Conservation (phyloP, 116 monocot species). For the Phalaenopsis hybrid region DNA sequence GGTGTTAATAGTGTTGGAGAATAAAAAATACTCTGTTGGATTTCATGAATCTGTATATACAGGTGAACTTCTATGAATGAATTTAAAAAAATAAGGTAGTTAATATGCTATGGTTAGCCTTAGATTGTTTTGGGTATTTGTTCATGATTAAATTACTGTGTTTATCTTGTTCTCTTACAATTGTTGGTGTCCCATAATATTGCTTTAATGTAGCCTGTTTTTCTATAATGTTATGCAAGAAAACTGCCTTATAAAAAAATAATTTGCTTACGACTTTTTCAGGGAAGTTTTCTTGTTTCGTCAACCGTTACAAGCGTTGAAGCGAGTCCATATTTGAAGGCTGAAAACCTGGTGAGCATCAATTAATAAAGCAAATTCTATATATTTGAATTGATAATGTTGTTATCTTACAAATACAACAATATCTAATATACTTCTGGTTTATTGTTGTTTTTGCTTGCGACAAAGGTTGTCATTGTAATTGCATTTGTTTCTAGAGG, state of each 20-base stretch:
- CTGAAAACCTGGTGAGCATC: conserved; percentile 61
- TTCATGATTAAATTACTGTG: background rate
- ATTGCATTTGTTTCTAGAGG: background rate
- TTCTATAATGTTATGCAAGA: background rate
- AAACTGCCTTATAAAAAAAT: background rate
- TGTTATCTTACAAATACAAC: background rate
- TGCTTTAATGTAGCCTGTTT: background rate
- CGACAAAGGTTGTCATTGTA: background rate
- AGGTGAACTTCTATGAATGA: background rate
- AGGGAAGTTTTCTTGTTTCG: conserved; percentile 92
- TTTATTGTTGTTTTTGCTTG: background rate
- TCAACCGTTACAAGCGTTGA: conserved; percentile 50
- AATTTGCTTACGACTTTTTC: conserved; percentile 11
- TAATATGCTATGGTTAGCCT: background rate
- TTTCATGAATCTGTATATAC: background rate
- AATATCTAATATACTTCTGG: background rate
- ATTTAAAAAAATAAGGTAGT: background rate
- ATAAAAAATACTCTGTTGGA: no score
- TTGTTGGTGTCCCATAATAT: background rate
- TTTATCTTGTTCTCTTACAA: background rate
- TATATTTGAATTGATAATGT: background rate
- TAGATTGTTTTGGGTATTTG: background rate
- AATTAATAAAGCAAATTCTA: background rate
- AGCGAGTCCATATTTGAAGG: conserved; percentile 54
- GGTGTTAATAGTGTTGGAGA: no score